These are phyloP conservation scores for Angophora floribunda DNA, from an alignment of 345 rosid genomes.

Conservation along the genomic window DNA sequence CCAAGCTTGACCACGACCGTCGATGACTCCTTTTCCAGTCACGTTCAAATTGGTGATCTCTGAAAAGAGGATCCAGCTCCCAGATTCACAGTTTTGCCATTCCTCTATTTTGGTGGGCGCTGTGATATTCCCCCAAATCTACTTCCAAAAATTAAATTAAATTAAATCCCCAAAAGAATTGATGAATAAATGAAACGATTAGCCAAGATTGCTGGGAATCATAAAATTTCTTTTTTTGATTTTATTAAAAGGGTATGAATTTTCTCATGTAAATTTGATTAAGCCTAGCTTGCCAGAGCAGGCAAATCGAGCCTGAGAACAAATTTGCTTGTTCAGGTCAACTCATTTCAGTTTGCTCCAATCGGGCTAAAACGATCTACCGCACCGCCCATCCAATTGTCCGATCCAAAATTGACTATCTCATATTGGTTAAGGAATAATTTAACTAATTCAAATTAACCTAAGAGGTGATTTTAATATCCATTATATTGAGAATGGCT, in stretches of 20 bases:
- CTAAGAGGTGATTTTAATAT: not conserved
- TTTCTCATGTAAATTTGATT: too few relatives aligned
- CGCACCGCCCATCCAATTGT: not conserved
- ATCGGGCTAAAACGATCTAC: too few relatives aligned
- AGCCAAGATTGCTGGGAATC: too few relatives aligned
- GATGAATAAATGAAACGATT: not conserved
- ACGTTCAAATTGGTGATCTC: conserved; percentile 15
- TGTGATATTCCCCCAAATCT: conserved; percentile 4
- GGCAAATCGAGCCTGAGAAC: too few relatives aligned
- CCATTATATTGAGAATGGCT: not conserved
- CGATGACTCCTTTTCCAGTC: conserved; percentile 15
- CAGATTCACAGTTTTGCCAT: conserved; percentile 14
- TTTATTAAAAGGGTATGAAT: not conserved
- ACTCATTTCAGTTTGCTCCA: too few relatives aligned
- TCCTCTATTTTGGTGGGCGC: conserved; percentile 7
- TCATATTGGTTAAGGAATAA: not conserved
- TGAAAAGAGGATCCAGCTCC: conserved; percentile 16
- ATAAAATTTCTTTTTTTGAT: not conserved
- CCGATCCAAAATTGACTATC: not conserved
- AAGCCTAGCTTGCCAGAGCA: too few relatives aligned
- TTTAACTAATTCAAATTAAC: not conserved
- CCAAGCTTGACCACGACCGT: conserved; percentile 29
- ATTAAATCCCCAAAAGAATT: too few relatives aligned
- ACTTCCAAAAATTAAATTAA: not conserved
- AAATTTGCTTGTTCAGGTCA: too few relatives aligned